Conservation (phyloP, 2,329 filamentous ascomycete species). For the Ophiosphaerella korrae region DNA sequence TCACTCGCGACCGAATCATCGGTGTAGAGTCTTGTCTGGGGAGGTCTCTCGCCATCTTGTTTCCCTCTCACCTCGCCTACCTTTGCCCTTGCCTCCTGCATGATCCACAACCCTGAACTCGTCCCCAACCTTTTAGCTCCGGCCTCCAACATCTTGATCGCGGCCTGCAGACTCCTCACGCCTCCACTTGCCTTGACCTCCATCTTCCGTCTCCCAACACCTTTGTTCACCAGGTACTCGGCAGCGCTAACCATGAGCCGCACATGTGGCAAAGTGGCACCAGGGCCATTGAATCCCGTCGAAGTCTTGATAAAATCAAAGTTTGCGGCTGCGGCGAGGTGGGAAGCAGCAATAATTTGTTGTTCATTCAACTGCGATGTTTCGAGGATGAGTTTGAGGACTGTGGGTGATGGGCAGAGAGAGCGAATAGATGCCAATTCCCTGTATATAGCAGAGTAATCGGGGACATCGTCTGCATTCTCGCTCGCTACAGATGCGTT, state of each 20-base stretch:
- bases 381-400: conserved; percentile 64
- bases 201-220: conserved; percentile 44
- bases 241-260: conserved; percentile 59
- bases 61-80: conserved; percentile 31
- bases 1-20: conserved; percentile 35
- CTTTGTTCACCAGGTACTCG: conserved; percentile 48
- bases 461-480: conserved; percentile 33
- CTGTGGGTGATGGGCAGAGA: conserved; percentile 50
- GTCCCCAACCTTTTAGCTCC: conserved; percentile 63
- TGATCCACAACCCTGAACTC: conserved; percentile 61
- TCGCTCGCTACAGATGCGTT: conserved; percentile 16
- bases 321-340: conserved; percentile 58
- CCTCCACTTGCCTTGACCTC: conserved; percentile 66
- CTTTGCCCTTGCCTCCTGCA: conserved; percentile 51
- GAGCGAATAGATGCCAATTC: conserved; percentile 60
- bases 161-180: conserved; percentile 57
- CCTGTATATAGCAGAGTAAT: conserved; percentile 57
- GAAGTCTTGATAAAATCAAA: conserved; percentile 66
- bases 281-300: conserved; percentile 63
- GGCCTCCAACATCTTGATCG: conserved; percentile 60
- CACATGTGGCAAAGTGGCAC: conserved; percentile 59
- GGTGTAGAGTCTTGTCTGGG: conserved; percentile 43
- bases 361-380: conserved; percentile 56
- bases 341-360: conserved; percentile 60
- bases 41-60: conserved; percentile 27